Conservation (phyloP, 345 rosid genomes). For the Alliaria petiolata region DNA sequence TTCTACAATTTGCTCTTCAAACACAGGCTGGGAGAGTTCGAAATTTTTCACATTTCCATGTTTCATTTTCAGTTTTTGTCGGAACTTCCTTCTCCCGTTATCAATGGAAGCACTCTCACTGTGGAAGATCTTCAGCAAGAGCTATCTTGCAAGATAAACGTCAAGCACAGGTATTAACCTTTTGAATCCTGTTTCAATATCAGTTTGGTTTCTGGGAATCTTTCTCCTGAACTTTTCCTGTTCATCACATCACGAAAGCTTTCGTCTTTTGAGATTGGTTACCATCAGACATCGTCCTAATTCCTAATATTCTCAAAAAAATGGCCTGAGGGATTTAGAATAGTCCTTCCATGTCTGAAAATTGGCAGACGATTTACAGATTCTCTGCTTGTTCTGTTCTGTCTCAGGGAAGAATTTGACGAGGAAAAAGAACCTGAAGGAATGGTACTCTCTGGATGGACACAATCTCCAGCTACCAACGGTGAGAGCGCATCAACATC, state of each 20-base stretch:
- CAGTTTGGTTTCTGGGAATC: neutral
- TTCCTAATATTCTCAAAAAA: too few species aligned
- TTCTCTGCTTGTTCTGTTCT: neutral
- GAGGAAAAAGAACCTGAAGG: constrained; percentile 97
- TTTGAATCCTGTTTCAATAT: neutral
- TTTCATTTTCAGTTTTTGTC: constrained; percentile 51
- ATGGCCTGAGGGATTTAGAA: too few species aligned
- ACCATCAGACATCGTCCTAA: neutral
- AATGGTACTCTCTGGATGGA: constrained; percentile 94
- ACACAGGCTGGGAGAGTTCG: neutral
- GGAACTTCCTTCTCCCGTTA: constrained; percentile 76
- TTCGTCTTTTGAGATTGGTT: neutral
- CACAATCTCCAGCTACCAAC: constrained; percentile 47
- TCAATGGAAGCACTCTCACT: constrained; percentile 61
- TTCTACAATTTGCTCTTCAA: neutral
- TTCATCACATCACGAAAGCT: neutral
- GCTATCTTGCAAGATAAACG: constrained; percentile 71
- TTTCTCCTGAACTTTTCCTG: neutral
- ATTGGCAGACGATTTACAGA: neutral
- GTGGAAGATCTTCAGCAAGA: constrained; percentile 96
- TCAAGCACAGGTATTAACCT: constrained; percentile 82
- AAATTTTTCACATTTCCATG: constrained; percentile 10
- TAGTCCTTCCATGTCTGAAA: neutral
- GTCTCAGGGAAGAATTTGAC: constrained; percentile 78
- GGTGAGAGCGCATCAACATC: constrained; percentile 59